Percentiles rank a stretch among this genome's conserved stretches.
Conservation (phyloP, 331 rosid genomes). For the Acacia concinna region DNA sequence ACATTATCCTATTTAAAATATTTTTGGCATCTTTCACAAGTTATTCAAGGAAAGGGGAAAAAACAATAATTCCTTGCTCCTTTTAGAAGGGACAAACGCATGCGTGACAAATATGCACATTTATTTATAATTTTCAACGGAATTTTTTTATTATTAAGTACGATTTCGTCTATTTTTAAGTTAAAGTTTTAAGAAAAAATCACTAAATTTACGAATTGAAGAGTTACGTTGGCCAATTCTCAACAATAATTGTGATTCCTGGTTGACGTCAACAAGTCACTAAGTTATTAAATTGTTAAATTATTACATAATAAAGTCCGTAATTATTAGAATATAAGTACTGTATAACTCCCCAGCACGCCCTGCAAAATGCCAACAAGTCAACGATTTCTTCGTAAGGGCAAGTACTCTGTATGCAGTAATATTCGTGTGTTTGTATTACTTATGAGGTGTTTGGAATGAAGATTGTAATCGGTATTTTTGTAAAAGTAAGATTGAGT, state of each 20-base stretch:
- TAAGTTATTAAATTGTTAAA: slow-evolving; percentile 10
- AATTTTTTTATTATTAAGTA: background rate
- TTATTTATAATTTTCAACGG: background rate
- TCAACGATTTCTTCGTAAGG: slow-evolving; percentile 8
- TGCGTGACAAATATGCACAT: slow-evolving; percentile 14
- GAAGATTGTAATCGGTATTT: too few species aligned
- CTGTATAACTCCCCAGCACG: background rate
- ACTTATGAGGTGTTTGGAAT: too few species aligned
- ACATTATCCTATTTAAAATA: background rate
- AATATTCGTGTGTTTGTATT: background rate
- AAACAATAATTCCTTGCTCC: background rate
- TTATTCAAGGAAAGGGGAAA: background rate
- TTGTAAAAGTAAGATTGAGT: too few species aligned
- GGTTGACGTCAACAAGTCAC: slow-evolving; percentile 26
- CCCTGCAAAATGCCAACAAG: slow-evolving; percentile 28
- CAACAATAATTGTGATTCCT: slow-evolving; percentile 49
- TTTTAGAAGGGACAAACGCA: background rate
- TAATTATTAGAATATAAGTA: slow-evolving; percentile 14
- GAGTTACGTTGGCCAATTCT: slow-evolving; percentile 14
- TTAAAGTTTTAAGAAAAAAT: background rate
- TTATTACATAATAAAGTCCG: background rate
- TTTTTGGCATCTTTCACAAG: background rate
- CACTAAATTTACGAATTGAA: background rate
- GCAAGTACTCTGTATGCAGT: background rate
- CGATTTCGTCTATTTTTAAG: background rate